Conservation (phyloP, 139 green algal genomes). For the Micromonas commoda region DNA sequence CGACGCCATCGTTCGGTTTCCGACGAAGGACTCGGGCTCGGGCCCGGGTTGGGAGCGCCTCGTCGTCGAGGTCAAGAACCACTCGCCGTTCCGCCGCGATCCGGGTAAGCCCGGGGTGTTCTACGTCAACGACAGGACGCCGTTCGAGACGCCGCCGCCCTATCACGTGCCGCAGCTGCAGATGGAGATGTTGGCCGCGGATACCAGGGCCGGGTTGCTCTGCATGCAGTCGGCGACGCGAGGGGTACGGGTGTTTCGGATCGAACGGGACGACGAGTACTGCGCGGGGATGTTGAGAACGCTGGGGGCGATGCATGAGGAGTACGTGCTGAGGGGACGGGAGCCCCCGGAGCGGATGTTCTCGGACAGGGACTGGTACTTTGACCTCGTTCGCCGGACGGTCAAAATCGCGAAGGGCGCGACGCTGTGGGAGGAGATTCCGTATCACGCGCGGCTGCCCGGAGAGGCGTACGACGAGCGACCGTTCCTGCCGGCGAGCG, state of each 20-base stretch:
- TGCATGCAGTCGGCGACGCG: constrained; percentile 54
- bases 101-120: neutral
- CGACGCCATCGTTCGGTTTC: constrained; percentile 46
- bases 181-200: constrained; percentile 56
- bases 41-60: constrained; percentile 29
- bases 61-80: constrained; percentile 73
- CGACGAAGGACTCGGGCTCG: neutral
- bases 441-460: neutral
- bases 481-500: neutral
- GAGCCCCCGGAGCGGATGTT: neutral
- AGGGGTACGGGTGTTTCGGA: constrained; percentile 51
- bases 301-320: constrained; percentile 38
- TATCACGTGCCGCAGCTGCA: constrained; percentile 71
- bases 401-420: neutral
- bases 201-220: constrained; percentile 45
- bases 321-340: neutral
- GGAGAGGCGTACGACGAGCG: neutral
- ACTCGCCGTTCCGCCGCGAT: constrained; percentile 51
- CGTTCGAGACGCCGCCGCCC: constrained; percentile 23
- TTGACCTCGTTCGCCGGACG: constrained; percentile 18
- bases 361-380: neutral
- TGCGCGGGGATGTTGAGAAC: constrained; percentile 47
- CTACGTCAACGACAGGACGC: neutral
- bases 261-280: constrained; percentile 46
- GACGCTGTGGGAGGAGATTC: neutral